Evolutionary conservation across 768 basidiomycete species (phyloP).

Genomic region (Amanita inopinata): DNA sequence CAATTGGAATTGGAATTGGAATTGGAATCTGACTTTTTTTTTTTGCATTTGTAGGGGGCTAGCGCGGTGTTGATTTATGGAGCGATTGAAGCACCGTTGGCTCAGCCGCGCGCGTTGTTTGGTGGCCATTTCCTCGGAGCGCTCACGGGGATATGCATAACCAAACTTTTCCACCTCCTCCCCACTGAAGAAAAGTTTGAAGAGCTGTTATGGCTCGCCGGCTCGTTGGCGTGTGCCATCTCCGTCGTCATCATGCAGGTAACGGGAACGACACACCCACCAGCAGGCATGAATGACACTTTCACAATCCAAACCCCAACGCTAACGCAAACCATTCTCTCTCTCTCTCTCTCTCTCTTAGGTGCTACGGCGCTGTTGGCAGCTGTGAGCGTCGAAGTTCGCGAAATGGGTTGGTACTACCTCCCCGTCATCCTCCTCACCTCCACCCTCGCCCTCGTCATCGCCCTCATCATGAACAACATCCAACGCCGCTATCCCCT

Average conservation of each 20-base stretch:
- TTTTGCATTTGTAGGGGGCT: slow-evolving; percentile 30
- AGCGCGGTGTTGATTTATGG: slow-evolving; percentile 48
- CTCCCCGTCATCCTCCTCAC: slow-evolving; percentile 42
- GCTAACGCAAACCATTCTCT: not conserved
- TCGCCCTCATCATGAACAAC: slow-evolving; percentile 40
- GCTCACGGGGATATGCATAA: slow-evolving; percentile 37
- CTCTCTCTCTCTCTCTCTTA: slow-evolving; percentile 9
- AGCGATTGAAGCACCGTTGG: slow-evolving; percentile 39
- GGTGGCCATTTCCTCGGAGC: slow-evolving; percentile 44
- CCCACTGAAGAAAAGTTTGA: slow-evolving; percentile 32
- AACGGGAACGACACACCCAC: slow-evolving; percentile 43
- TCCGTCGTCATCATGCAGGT: slow-evolving; percentile 42
- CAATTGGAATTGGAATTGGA: too few relatives aligned
- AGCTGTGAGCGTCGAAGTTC: slow-evolving; percentile 30
- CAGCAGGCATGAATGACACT: slow-evolving; percentile 27
- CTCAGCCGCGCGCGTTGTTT: slow-evolving; percentile 41
- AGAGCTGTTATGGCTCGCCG: slow-evolving; percentile 40
- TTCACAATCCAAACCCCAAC: too few relatives aligned
- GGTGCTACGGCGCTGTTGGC: slow-evolving; percentile 46
- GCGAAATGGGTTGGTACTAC: slow-evolving; percentile 42
- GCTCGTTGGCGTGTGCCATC: slow-evolving; percentile 33
- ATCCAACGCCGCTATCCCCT: slow-evolving; percentile 40
- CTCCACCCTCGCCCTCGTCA: slow-evolving; percentile 30
- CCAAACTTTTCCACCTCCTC: slow-evolving; percentile 39
- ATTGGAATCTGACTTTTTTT: not conserved